These are phyloP conservation scores for Bruguiera hainesii DNA, from an alignment of 441 rosid species.

Conservation along the genomic window DNA sequence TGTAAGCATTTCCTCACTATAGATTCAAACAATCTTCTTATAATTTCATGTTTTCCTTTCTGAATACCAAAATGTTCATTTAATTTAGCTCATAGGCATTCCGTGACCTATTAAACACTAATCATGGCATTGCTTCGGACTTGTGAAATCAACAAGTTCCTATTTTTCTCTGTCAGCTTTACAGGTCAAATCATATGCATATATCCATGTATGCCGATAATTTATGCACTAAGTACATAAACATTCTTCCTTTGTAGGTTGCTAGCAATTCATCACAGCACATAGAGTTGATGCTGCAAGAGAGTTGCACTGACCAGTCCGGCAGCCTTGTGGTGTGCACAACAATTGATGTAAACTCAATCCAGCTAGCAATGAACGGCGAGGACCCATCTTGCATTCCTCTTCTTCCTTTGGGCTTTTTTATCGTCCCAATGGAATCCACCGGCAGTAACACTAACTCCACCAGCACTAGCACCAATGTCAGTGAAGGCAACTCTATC, in stretches of 20 bases:
- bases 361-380: slow-evolving; percentile 76
- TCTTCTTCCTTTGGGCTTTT: slow-evolving; percentile 75
- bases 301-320: slow-evolving; percentile 73
- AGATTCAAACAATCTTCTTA: neutral
- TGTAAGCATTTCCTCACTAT: slow-evolving; percentile 32
- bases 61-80: no score
- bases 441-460: slow-evolving; percentile 3
- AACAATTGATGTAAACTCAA: slow-evolving; percentile 61
- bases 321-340: slow-evolving; percentile 79
- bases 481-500: slow-evolving; percentile 12
- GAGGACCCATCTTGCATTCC: slow-evolving; percentile 76
- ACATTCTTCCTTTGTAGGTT: slow-evolving; percentile 37
- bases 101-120: no score
- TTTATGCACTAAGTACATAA: no score
- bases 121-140: no score
- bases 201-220: no score
- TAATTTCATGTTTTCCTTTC: neutral
- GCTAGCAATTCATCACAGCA: slow-evolving; percentile 85
- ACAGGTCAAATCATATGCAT: no score
- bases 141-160: no score
- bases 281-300: slow-evolving; percentile 83
- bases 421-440: slow-evolving; percentile 47
- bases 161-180: no score
- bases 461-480: neutral
- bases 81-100: no score